Evolutionary conservation across 331 rosid species (phyloP).

Genomic region (Phaseolus coccineus): DNA sequence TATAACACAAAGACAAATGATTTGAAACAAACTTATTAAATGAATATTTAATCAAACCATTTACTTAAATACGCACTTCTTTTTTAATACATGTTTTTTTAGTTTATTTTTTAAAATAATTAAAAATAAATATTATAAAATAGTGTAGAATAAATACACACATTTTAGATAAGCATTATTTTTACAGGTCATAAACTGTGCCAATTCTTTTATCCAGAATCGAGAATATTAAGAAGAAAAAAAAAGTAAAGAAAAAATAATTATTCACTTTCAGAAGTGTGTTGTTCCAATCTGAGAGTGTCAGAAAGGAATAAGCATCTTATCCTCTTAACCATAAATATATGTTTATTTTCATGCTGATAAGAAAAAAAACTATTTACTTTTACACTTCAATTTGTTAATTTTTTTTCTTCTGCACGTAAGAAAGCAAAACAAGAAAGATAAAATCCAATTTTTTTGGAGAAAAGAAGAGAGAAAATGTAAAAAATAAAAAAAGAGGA

Average conservation of each 20-base stretch:
- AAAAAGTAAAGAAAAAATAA: not conserved
- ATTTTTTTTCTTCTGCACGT: not conserved
- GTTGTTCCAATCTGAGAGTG: not conserved
- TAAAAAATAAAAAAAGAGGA: too few species aligned
- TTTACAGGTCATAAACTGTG: not conserved
- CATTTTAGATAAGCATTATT: not conserved
- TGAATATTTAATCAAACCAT: not conserved
- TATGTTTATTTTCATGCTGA: too few species aligned
- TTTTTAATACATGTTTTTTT: not conserved
- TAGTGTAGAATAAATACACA: not conserved
- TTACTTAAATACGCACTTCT: not conserved
- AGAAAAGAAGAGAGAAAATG: not conserved
- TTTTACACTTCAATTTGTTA: not conserved
- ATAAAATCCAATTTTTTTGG: not conserved
- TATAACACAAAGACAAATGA: too few species aligned
- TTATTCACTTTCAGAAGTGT: not conserved
- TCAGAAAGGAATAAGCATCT: slow-evolving; percentile 1
- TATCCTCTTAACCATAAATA: not conserved
- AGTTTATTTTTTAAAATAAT: not conserved
- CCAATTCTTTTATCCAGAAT: not conserved
- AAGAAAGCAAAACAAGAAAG: not conserved
- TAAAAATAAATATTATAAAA: not conserved
- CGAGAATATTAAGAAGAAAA: not conserved
- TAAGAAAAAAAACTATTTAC: too few species aligned
- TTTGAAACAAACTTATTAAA: not conserved